Evolutionary conservation across 2,329 filamentous ascomycete species (phyloP).

Genomic region (Beauveria bassiana): DNA sequence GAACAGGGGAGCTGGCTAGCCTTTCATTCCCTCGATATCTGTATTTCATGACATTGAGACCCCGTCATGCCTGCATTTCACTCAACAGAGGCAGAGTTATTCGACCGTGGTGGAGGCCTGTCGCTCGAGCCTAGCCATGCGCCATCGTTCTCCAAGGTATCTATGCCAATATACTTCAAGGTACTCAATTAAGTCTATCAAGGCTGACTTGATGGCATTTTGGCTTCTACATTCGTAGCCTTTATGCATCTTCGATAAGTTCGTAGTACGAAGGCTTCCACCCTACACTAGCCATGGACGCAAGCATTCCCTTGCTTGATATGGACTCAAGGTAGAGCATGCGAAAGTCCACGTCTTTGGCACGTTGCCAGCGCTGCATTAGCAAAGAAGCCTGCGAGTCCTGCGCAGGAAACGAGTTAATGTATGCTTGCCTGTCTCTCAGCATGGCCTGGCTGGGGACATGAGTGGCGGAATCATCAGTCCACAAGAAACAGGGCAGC

Average conservation of each 20-base stretch:
- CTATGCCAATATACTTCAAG: too few relatives aligned
- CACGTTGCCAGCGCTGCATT: slow-evolving; percentile 4
- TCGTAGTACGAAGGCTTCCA: slow-evolving; percentile 5
- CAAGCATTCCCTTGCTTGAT: slow-evolving; percentile 5
- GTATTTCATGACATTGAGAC: too few relatives aligned
- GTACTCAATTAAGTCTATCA: too few relatives aligned
- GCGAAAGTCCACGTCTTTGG: slow-evolving; percentile 4
- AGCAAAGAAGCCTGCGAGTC: not conserved
- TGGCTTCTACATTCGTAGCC: too few relatives aligned
- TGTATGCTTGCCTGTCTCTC: slow-evolving; percentile 1
- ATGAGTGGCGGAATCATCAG: not conserved
- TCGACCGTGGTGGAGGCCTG: too few relatives aligned
- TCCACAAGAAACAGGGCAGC: slow-evolving; percentile 5
- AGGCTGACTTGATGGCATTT: too few relatives aligned
- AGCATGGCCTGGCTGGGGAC: slow-evolving; percentile 2
- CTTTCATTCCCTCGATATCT: too few relatives aligned
- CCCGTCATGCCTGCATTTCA: too few relatives aligned
- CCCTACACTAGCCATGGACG: slow-evolving; percentile 6
- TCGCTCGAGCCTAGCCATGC: too few relatives aligned
- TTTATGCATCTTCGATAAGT: slow-evolving; percentile 4
- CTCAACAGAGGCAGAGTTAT: too few relatives aligned
- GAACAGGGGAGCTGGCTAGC: too few relatives aligned
- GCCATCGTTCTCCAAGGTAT: too few relatives aligned
- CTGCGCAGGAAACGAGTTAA: not conserved
- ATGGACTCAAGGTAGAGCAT: slow-evolving; percentile 4